Percentiles rank a stretch among this genome's conserved stretches.
Evolutionary conservation across 2,329 filamentous ascomycete genomes (phyloP).

Genomic region (Alternaria triticina): DNA sequence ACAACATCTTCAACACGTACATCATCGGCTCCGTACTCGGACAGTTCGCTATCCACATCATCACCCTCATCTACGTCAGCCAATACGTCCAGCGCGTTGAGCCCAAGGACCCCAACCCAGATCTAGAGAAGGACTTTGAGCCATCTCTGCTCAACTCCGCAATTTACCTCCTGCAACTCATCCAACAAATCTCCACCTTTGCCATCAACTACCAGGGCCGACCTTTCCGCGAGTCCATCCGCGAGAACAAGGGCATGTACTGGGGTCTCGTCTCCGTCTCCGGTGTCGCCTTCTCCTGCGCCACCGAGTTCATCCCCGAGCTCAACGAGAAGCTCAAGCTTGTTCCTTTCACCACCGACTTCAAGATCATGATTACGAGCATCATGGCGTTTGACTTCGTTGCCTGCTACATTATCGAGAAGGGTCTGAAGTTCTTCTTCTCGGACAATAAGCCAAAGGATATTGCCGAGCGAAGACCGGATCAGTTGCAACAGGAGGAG

Average conservation of each 20-base stretch:
- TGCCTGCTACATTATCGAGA: conserved; percentile 87
- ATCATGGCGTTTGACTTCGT: conserved; percentile 89
- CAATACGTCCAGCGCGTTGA: conserved; percentile 84
- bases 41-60: conserved; percentile 95
- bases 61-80: conserved; percentile 91
- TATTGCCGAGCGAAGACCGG: conserved; percentile 83
- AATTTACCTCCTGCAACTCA: conserved; percentile 95
- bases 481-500: conserved; percentile 81
- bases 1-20: conserved; percentile 99
- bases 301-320: conserved; percentile 93
- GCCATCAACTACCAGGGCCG: conserved; percentile 99
- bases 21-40: conserved; percentile 97
- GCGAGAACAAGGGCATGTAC: conserved; percentile 98
- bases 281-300: conserved; percentile 89
- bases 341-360: conserved; percentile 86
- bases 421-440: conserved; percentile 82
- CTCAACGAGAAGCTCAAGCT: conserved; percentile 93
- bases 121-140: conserved; percentile 92
- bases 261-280: conserved; percentile 92
- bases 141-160: conserved; percentile 95
- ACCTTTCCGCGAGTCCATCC: conserved; percentile 94
- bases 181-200: conserved; percentile 98
- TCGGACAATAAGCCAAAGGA: conserved; percentile 93
- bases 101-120: conserved; percentile 71
- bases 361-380: conserved; percentile 83